Evolutionary conservation across 2,329 filamentous ascomycete species (phyloP), one percentile per base, ranked within the genome.

Genomic region (Blastomyces emzantsi): DNA sequence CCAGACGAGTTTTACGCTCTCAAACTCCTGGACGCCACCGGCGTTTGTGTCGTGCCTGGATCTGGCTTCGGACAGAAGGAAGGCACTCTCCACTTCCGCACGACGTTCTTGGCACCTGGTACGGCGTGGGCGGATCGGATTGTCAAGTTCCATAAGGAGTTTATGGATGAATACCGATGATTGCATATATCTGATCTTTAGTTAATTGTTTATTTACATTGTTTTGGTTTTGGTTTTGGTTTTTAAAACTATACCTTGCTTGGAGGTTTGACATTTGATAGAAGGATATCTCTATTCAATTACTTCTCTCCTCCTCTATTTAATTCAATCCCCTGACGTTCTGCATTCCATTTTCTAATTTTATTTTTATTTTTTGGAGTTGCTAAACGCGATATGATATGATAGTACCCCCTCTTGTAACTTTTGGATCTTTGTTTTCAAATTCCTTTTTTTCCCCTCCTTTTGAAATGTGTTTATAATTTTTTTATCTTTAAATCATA

Each of bases 1-100:
- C 79, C 93, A 1, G 94, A 99, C 72, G 93, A 97, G 77, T 96
- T 95, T 80, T 99, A 99, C 82, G 92, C 89, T 79, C 84, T 96
- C 80, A 84, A 86, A 66, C 82, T 99, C 71, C 88, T 99, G 66
- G 92, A 99, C 75, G 89, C 90, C 1, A 99, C 94, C 0, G 94
- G 94, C 65, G 88, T 99, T 64, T 99, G 94, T 72, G 89, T 97
- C 62, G 92, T 99, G 2, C 89, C 94, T 0, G 94, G 94, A 55
- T 88, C 86, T 64, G 94, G 94, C 0, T 99, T 99, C 73, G 94
- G 94, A 6, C 94, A 99, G 81, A 92, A 89, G 78, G 89, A 94
- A 72, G 89, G 88, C 70, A 94, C 90, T 0, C 81, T 94, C 72
- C 94, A 99, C 80, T 96, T 99, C 83, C 83, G 94, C 66, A 99